Conservation (phyloP, 306 rosid genomes). For the Quercus wislizeni region DNA sequence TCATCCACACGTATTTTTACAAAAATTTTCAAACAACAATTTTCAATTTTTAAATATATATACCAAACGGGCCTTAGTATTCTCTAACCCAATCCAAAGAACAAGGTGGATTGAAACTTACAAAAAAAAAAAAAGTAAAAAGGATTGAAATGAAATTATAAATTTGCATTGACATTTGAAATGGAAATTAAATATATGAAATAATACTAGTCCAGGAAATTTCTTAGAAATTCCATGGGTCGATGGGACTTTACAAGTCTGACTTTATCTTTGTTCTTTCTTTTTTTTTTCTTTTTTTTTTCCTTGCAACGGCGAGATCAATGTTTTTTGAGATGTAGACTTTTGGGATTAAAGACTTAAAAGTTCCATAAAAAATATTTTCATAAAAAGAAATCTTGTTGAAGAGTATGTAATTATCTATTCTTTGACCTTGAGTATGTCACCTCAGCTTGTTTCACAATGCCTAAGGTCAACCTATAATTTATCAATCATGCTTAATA, state of each 20-base stretch:
- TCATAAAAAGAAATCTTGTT: too few species aligned
- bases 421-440: not conserved
- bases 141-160: not conserved
- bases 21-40: too few species aligned
- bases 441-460: not conserved
- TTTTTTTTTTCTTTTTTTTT: not conserved
- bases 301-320: too few species aligned
- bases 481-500: not conserved
- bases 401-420: not conserved
- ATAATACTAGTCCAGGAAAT: not conserved
- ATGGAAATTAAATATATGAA: not conserved
- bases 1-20: too few species aligned
- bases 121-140: not conserved
- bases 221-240: not conserved
- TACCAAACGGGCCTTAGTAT: not conserved
- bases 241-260: not conserved
- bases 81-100: too few species aligned
- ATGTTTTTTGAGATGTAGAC: too few species aligned
- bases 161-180: not conserved
- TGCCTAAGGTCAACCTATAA: not conserved
- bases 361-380: too few species aligned
- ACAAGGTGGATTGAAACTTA: too few species aligned
- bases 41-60: too few species aligned
- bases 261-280: not conserved
- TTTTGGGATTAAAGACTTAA: too few species aligned